Conservation (phyloP, 768 basidiomycete genomes). For the Russula compacta region DNA sequence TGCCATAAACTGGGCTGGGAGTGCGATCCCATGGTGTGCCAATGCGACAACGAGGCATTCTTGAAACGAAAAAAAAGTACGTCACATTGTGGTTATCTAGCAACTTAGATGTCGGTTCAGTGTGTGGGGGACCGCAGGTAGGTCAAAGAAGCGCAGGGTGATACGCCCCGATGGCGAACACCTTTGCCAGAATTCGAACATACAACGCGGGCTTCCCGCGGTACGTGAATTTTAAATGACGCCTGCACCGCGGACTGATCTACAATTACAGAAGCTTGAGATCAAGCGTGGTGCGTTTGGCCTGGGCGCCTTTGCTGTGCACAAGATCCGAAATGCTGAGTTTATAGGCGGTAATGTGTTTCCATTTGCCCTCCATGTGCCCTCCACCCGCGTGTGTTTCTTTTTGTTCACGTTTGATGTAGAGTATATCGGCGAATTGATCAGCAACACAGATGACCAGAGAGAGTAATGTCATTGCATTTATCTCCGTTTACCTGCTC, state of each 20-base stretch:
- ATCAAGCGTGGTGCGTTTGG: conserved; percentile 31
- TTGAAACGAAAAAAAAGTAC: background rate
- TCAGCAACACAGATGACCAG: conserved; percentile 36
- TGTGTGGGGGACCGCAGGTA: background rate
- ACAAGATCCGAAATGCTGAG: background rate
- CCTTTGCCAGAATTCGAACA: conserved; percentile 7
- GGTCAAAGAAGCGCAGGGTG: background rate
- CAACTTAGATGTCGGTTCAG: background rate
- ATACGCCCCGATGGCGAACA: background rate
- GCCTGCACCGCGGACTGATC: background rate
- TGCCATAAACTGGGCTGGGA: conserved; percentile 46
- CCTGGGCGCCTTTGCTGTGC: conserved; percentile 39
- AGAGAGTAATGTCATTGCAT: conserved; percentile 36
- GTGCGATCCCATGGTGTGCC: conserved; percentile 62
- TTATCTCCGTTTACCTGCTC: background rate
- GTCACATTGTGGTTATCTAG: background rate
- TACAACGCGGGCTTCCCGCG: conserved; percentile 6
- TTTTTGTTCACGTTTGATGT: background rate
- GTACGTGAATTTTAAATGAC: background rate
- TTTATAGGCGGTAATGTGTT: conserved; percentile 23
- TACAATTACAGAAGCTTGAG: background rate
- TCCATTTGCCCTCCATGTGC: background rate
- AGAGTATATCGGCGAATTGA: conserved; percentile 66
- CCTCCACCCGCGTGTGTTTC: background rate
- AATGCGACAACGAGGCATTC: conserved; percentile 38